These are phyloP conservation scores for Ramaria sp. DNA, from an alignment of 768 basidiomycete species.

Conservation along the genomic window DNA sequence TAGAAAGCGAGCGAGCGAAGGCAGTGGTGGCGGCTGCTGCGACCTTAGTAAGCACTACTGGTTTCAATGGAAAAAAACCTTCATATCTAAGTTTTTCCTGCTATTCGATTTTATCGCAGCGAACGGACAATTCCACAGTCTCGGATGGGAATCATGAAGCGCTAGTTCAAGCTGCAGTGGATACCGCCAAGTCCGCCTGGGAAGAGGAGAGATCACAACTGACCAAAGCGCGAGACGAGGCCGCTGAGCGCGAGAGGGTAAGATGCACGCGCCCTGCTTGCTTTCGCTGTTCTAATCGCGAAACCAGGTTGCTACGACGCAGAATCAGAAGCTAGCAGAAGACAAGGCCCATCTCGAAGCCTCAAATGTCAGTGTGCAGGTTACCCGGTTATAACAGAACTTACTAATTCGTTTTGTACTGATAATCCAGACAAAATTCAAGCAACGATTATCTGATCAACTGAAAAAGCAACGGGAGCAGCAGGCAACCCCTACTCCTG, in stretches of 20 bases:
- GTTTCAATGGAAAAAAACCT: slow-evolving; percentile 15
- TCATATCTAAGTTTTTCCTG: slow-evolving; percentile 4
- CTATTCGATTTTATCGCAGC: neutral
- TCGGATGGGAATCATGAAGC: slow-evolving; percentile 8
- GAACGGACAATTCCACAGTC: neutral
- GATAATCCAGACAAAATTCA: slow-evolving; percentile 15
- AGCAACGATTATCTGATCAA: slow-evolving; percentile 4
- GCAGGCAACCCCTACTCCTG: slow-evolving; percentile 42
- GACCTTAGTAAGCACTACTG: slow-evolving; percentile 26
- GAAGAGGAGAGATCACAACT: slow-evolving; percentile 53
- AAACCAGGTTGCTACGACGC: slow-evolving; percentile 29
- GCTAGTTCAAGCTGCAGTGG: slow-evolving; percentile 16
- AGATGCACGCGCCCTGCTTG: neutral
- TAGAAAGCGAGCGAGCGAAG: slow-evolving; percentile 12
- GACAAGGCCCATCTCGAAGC: slow-evolving; percentile 31
- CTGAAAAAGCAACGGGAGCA: slow-evolving; percentile 45
- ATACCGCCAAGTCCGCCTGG: slow-evolving; percentile 30
- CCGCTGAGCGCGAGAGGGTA: slow-evolving; percentile 48
- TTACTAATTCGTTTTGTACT: too few relatives aligned
- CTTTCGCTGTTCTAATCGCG: slow-evolving; percentile 5
- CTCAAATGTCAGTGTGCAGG: slow-evolving; percentile 19
- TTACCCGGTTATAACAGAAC: too few relatives aligned
- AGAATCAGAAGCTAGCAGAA: slow-evolving; percentile 31
- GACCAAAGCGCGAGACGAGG: slow-evolving; percentile 47
- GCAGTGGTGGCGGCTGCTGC: slow-evolving; percentile 53